phyloP scores from a whole-genome alignment of 1,139 yeast species.

The Hansenula lynferdii region DNA sequence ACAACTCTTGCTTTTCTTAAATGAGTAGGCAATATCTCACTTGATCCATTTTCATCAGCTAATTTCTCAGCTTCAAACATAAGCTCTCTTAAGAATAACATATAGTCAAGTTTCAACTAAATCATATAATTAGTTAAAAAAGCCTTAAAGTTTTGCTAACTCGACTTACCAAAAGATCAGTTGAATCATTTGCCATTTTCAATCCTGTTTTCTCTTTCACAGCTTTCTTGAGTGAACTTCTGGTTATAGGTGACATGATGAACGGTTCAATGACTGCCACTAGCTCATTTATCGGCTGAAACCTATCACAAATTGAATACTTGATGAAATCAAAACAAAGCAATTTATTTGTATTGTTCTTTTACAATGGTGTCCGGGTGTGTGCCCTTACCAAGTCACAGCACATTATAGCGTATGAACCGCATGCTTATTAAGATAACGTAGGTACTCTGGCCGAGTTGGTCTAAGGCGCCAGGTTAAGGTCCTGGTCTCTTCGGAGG shows the following conservation, averaged over 20 bases:
- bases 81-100: conserved; percentile 39
- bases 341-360: too few relatives aligned
- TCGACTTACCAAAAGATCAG: neutral
- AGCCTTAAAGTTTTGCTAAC: too few relatives aligned
- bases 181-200: neutral
- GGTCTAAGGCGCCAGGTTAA: conserved; percentile 64
- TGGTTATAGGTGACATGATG: neutral
- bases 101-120: conserved; percentile 40
- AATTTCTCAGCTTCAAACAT: conserved; percentile 29
- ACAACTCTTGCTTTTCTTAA: conserved; percentile 27
- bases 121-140: too few relatives aligned
- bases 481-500: conserved; percentile 66
- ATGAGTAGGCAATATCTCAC: conserved; percentile 31
- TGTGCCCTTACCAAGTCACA: too few relatives aligned
- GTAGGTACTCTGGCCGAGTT: conserved; percentile 53
- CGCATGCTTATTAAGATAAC: too few relatives aligned
- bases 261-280: too few relatives aligned
- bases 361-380: too few relatives aligned
- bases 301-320: too few relatives aligned
- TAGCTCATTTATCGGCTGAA: too few relatives aligned
- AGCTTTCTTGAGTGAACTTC: neutral
- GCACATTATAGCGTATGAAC: neutral
- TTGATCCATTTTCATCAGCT: conserved; percentile 30
- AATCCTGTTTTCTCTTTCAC: neutral
- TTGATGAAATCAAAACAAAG: too few relatives aligned